Evolutionary conservation across 2,329 filamentous ascomycete species (phyloP).

Genomic region (Stromatinia cepivora): DNA sequence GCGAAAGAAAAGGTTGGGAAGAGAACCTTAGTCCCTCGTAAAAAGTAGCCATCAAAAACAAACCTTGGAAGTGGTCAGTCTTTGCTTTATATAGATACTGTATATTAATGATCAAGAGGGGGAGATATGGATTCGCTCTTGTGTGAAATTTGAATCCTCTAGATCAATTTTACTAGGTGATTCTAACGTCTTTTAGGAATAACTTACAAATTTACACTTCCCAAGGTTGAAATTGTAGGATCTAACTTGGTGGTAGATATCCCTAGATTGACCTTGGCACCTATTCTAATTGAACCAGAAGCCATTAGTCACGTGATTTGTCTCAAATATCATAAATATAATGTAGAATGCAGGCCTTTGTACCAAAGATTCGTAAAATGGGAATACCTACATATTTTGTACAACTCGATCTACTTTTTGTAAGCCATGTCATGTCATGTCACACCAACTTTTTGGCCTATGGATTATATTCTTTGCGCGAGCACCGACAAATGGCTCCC

Average conservation of each 20-base stretch:
- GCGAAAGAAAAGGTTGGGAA: conserved; percentile 1
- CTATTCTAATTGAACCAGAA: background rate
- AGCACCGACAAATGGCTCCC: background rate
- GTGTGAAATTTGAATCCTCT: background rate
- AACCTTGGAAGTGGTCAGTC: background rate
- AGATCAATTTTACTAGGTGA: background rate
- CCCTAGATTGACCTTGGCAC: background rate
- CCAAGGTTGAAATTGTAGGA: too few species aligned
- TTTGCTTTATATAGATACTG: background rate
- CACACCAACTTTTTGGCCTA: background rate
- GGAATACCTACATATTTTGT: conserved; percentile 1
- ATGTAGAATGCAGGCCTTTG: background rate
- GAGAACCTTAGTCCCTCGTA: background rate
- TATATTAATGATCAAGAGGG: too few species aligned
- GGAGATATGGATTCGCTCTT: too few species aligned
- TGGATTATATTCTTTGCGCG: background rate
- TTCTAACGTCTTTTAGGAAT: background rate
- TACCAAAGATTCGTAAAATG: background rate
- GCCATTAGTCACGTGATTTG: background rate
- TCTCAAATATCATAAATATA: background rate
- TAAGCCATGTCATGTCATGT: background rate
- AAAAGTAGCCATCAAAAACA: background rate
- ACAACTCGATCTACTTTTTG: background rate
- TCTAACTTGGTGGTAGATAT: background rate
- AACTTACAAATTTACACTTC: too few species aligned